phyloP scores from a whole-genome alignment of 2,329 filamentous ascomycete species.

The Aspergillus sp. region DNA sequence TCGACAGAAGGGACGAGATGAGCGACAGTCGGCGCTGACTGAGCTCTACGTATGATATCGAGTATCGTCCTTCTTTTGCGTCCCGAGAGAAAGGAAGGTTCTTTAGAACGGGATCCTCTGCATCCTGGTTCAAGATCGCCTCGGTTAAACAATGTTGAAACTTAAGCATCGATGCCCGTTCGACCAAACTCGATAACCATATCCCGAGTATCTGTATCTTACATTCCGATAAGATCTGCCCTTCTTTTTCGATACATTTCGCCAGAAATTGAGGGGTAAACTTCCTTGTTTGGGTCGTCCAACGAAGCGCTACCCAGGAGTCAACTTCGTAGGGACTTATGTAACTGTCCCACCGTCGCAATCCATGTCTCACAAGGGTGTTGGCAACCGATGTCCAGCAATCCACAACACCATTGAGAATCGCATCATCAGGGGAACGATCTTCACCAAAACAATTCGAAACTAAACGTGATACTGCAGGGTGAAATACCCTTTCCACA shows the following conservation, averaged over 20 bases:
- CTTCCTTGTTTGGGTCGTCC: conserved; percentile 49
- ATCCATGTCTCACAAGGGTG: conserved; percentile 46
- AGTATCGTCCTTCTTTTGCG: conserved; percentile 36
- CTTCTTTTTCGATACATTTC: conserved; percentile 44
- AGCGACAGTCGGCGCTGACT: conserved; percentile 54
- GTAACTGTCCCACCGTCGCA: conserved; percentile 57
- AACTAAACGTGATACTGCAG: conserved; percentile 53
- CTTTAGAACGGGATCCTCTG: conserved; percentile 48
- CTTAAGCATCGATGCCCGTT: conserved; percentile 60
- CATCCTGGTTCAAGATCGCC: conserved; percentile 52
- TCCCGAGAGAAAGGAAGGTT: conserved; percentile 59
- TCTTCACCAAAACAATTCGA: conserved; percentile 65
- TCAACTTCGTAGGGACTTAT: conserved; percentile 54
- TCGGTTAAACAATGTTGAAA: conserved; percentile 59
- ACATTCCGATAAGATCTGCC: conserved; percentile 45
- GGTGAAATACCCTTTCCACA: conserved; percentile 47
- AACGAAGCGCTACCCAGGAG: conserved; percentile 48
- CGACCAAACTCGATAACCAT: conserved; percentile 58
- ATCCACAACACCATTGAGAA: conserved; percentile 54
- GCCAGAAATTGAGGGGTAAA: conserved; percentile 49
- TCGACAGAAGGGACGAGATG: conserved; percentile 57
- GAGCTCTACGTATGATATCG: conserved; percentile 54
- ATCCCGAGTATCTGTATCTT: conserved; percentile 50
- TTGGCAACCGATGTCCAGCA: conserved; percentile 55
- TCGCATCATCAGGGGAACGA: conserved; percentile 51